A percentile compares a stretch with the other conserved stretches of the same genome.
Conservation (phyloP, 129 eudicot species). For the Flaveria brownii region DNA sequence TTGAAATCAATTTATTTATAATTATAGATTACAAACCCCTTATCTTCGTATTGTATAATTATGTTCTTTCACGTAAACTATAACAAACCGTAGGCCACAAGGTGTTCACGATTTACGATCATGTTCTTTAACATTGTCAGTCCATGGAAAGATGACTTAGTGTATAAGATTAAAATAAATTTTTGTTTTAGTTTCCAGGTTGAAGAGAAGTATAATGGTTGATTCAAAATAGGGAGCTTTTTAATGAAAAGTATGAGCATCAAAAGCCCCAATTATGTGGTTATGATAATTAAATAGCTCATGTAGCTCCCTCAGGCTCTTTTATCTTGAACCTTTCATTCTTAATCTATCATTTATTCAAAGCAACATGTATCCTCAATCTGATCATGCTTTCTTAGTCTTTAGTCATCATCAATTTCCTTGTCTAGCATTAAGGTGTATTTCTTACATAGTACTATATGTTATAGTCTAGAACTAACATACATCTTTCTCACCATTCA, state of each 20-base stretch:
- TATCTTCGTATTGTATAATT: too few species aligned
- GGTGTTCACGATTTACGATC: too few species aligned
- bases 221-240: neutral
- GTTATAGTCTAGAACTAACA: neutral
- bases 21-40: too few species aligned
- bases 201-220: neutral
- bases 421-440: neutral
- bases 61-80: too few species aligned
- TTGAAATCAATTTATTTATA: too few species aligned
- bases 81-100: too few species aligned
- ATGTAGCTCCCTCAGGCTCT: constrained; percentile 10
- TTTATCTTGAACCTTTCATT: neutral
- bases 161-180: too few species aligned
- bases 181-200: too few species aligned
- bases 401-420: neutral
- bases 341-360: neutral
- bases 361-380: neutral
- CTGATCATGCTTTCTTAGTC: neutral
- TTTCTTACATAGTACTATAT: neutral
- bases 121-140: too few species aligned
- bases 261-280: neutral
- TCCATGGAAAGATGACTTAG: too few species aligned
- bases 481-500: neutral
- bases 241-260: neutral
- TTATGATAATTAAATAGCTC: neutral